Base-by-base conservation (phyloP, 176 grass and related monocot species). In the Hsuehochloa calcarea region DNA sequence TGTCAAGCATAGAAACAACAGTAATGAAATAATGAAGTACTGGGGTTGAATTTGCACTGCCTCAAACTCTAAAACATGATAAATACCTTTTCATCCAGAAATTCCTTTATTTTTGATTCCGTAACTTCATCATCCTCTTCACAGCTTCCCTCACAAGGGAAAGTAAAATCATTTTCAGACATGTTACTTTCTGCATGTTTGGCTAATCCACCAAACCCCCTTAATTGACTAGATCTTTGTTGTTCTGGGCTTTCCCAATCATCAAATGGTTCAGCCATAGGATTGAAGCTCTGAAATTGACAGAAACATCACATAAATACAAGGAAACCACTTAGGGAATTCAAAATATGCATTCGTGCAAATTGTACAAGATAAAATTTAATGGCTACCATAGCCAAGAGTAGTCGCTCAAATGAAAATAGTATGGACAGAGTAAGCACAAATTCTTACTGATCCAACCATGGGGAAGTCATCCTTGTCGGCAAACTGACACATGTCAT, bases 51-150 rank as follows among this genome's bases (percentile, higher is more conserved):
- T 43, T 43, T 85, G 16, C 43, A 60, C 80, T 56, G 20, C 39
- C 19, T 25, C 64, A 68, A 8, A 55, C 51, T 20, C 6, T 55
- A 17, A 55, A 70, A 55, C 71, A 70, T 60, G 65, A 39, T 11
- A 87, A 65, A 46, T 38, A 98, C 95, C 93, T 98, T 98, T 67
- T 98, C 91, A 68, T 95, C 90, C n/a, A 98, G 87, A 89, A 85
- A 87, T 40, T 81, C 83, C 54, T 90, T 86, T 72, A 86, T 90
- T 86, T 90, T 90, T 65, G 83, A 86, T 82, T 98, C 93, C 11
- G 87, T 95, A 75, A 93, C 83, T 75, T 90, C 92, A 60, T 97
- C 92, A 37, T 93, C 95, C 77, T 95, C 95, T 56, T 98, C 92
- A 45, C 87, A 89, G 67, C 61, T 86, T 77, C 84, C 75, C 59